Conservation (phyloP, 2,329 filamentous ascomycete species). For the Monilinia fructicola region DNA sequence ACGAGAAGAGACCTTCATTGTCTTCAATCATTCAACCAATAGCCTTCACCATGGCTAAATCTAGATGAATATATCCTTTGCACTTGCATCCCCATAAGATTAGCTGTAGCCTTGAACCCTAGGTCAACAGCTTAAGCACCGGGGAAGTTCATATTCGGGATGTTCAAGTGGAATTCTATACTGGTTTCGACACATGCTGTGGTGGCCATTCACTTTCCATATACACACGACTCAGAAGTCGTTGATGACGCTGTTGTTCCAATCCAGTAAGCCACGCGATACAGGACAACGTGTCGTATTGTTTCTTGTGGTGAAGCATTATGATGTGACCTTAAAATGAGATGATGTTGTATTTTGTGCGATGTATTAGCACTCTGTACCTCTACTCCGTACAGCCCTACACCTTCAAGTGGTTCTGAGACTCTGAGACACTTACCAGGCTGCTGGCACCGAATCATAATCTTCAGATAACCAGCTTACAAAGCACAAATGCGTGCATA, state of each 20-base stretch:
- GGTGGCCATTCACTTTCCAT: neutral
- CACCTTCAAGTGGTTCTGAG: neutral
- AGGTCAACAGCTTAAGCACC: no score
- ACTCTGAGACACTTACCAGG: neutral
- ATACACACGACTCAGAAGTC: neutral
- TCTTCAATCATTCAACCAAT: no score
- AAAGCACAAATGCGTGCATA: conserved; percentile 3
- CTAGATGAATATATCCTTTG: neutral
- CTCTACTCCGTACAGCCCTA: no score
- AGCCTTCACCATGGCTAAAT: no score
- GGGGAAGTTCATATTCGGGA: neutral
- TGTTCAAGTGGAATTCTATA: neutral
- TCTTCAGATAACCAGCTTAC: neutral
- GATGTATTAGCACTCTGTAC: neutral
- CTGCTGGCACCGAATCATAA: conserved; percentile 7
- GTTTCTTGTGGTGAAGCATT: neutral
- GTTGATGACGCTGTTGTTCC: neutral
- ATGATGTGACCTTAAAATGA: neutral
- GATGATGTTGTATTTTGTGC: neutral
- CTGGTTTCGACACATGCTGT: neutral
- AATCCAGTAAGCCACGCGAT: neutral
- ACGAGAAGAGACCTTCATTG: no score
- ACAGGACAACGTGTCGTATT: neutral
- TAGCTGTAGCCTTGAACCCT: neutral
- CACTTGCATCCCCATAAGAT: neutral